Base-by-base conservation (phyloP, 768 basidiomycete species). In the Rhodosporidiobolus sp. region DNA sequence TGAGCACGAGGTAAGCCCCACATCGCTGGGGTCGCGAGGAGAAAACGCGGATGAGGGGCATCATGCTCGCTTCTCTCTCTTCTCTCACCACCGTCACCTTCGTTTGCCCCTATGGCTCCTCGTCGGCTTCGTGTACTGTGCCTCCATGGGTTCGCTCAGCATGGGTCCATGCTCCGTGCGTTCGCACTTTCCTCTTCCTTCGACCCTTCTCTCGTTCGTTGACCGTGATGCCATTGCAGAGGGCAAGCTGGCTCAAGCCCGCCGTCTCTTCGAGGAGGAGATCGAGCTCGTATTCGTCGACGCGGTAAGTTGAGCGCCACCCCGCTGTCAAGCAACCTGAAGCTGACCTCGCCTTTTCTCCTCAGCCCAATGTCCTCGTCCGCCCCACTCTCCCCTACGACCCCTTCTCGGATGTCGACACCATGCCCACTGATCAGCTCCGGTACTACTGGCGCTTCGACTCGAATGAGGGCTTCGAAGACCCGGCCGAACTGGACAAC, bases 271-370 rank as follows among this genome's bases (percentile, higher is more conserved):
- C 26, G 52, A n/a, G 26, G 52, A 35, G 24, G n/a, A 64, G 26
- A 22, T 64, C 52, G 52, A 64, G 38, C 38, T 64, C 12, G 22
- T 54, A 35, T 43, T 11, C 38, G 34, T 64, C 19, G 35, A 64
- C 19, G 52, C 63, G 7, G 63, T 64, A 38, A n/a, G 63, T 64
- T n/a, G 38, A 43, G 38, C 38, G 38, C n/a, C n/a, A n/a, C n/a
- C n/a, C n/a, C n/a, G n/a, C n/a, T n/a, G n/a, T n/a, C n/a, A 43
- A 43, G 38, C 8, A 43, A 43, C 8, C n/a, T n/a, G 12, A 38
- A 43, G 35, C 35, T 43, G 34, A 43, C 60, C 60, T 16, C 34
- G 7, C 26, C 22, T 6, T 20, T 20, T 46, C 0, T 12, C 45
- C 46, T 11, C 61, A 35, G 49, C 60, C 60, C 0, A 50, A 62